A percentile compares a stretch with the other conserved stretches of the same genome.
These are phyloP conservation scores for Boletus subparvulus DNA, from an alignment of 768 basidiomycete genomes.

Conservation along the genomic window DNA sequence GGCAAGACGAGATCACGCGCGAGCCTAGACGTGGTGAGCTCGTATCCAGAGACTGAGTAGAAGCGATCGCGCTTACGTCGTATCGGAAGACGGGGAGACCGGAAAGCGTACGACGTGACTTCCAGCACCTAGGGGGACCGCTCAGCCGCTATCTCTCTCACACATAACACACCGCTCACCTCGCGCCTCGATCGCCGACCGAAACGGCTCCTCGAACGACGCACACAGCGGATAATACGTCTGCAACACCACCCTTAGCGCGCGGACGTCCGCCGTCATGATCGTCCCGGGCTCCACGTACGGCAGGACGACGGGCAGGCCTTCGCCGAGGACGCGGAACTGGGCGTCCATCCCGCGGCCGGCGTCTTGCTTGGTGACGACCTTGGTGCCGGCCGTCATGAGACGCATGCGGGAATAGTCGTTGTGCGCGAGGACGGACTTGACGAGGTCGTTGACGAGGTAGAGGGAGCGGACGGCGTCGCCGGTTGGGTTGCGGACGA, in stretches of 20 bases:
- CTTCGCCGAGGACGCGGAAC: conserved; percentile 85
- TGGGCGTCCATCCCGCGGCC: conserved; percentile 53
- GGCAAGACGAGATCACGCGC: conserved; percentile 86
- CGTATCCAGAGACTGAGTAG: neutral
- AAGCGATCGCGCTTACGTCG: conserved; percentile 49
- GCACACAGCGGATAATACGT: conserved; percentile 77
- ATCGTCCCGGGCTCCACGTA: conserved; percentile 68
- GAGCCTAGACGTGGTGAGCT: conserved; percentile 42
- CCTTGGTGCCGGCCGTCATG: conserved; percentile 91
- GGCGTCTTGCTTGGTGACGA: conserved; percentile 87
- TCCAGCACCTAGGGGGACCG: conserved; percentile 49
- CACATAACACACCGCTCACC: conserved; percentile 37
- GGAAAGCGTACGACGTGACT: conserved; percentile 73
- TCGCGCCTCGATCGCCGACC: conserved; percentile 47
- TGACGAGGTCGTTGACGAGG: conserved; percentile 82
- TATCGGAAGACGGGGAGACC: conserved; percentile 50
- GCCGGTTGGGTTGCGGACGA: conserved; percentile 82
- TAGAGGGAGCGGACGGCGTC: conserved; percentile 80
- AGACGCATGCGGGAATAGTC: conserved; percentile 83
- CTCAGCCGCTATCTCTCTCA: neutral
- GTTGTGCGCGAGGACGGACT: conserved; percentile 75
- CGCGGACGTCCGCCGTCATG: conserved; percentile 52
- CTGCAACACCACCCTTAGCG: conserved; percentile 66
- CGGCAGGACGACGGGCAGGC: conserved; percentile 79
- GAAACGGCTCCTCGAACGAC: conserved; percentile 64